These are phyloP conservation scores for Immersiporthe knoxdaviesiana DNA, from an alignment of 2,329 filamentous ascomycete genomes.

Conservation along the genomic window DNA sequence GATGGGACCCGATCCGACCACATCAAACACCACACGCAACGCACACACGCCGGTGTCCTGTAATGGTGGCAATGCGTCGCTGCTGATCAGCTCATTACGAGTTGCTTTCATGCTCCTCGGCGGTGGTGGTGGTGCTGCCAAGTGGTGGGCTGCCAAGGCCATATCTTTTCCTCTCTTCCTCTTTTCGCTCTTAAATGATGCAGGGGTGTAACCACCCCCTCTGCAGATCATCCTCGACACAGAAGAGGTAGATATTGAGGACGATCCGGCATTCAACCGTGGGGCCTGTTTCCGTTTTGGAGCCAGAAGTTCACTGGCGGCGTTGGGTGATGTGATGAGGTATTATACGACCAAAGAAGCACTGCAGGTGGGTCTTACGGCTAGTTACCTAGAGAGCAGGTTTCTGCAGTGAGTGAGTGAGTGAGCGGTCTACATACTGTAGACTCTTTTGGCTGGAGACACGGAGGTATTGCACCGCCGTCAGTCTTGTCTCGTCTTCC, in stretches of 20 bases:
- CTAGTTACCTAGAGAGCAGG: too few relatives aligned
- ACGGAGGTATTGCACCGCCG: background rate
- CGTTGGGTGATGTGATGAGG: background rate
- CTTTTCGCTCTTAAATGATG: background rate
- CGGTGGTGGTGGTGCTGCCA: too few relatives aligned
- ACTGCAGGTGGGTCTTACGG: background rate
- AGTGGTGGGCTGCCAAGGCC: background rate
- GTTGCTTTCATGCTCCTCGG: background rate
- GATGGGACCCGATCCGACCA: background rate
- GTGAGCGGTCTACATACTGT: background rate
- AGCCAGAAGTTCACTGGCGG: background rate
- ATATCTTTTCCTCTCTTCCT: too few relatives aligned
- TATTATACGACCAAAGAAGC: background rate
- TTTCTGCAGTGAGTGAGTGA: too few relatives aligned
- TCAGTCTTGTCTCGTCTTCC: background rate
- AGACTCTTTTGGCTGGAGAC: background rate
- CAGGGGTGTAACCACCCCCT: background rate
- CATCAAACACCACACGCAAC: constrained; percentile 1
- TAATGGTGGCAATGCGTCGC: background rate
- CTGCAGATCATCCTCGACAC: background rate
- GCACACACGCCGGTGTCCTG: background rate
- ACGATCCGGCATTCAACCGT: background rate
- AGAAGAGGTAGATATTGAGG: background rate
- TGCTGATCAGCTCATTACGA: background rate
- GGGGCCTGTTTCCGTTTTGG: background rate